Base-by-base conservation (phyloP, 768 basidiomycete species). In the Auriculariales sp. region DNA sequence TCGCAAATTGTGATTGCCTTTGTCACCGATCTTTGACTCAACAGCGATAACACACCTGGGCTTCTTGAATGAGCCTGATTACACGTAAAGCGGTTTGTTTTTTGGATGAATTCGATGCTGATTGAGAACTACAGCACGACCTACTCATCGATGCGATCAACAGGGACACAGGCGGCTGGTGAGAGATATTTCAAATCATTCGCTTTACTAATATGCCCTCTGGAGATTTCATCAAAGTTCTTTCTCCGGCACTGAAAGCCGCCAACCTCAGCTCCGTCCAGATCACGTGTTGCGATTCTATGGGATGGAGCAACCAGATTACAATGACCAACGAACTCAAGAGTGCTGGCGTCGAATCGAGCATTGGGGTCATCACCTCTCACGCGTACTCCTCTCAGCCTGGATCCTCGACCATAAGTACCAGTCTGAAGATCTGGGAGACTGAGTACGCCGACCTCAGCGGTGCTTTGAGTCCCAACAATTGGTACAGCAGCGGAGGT, bases 221-320 rank as follows among this genome's bases (percentile, higher is more conserved):
- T n/a, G n/a, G n/a, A 17, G 48, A 42, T 28, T 49, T 53, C 48
- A 48, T 53, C 30, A 42, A 44, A 15, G 31, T 45, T 27, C 48
- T 53, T 12, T 35, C 28, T 28, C 48, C 48, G 9, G 49, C 48
- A 7, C 28, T 53, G 28, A 44, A 49, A 19, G 30, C 33, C 35
- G 28, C 48, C 7, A 30, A 39, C 14, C 52, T 49, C 2, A 32
- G 22, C 34, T 17, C 47, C 28, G n/a, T n/a, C n/a, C 28, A 49
- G 11, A 49, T 53, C 36, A 34, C 52, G 3, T 53, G 52, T 48
- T 53, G 52, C 42, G 52, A 53, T 27, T 47, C 47, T 12, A 39
- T 24, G 12, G 52, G 52, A 9, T 48, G 48, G 48, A 44, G 32
- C 27, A 33, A 42, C 32, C 48, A 49, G 27, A 12, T 31, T 15